These are phyloP conservation scores for Cupressus sempervirens DNA, from an alignment of 75 land plant species.

Conservation along the genomic window DNA sequence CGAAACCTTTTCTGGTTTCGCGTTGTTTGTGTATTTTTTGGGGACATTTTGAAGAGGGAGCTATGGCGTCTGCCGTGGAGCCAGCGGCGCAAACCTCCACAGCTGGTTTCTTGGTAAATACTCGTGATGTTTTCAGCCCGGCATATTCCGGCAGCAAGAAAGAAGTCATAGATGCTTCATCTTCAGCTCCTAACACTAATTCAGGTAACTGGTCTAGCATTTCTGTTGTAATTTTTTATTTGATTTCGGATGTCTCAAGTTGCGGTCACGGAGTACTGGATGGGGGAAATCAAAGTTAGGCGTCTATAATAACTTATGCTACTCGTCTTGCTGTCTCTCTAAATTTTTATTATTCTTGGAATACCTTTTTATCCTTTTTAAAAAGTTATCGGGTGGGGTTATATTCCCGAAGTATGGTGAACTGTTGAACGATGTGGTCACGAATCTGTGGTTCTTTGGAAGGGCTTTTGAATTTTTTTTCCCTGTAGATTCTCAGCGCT, in stretches of 20 bases:
- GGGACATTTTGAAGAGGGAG: not conserved
- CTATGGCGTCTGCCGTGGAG: constrained; percentile 5
- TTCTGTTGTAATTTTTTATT: not conserved
- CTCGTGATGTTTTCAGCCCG: not conserved
- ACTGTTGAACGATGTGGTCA: not conserved
- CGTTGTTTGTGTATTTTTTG: not conserved
- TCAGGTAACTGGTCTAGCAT: not conserved
- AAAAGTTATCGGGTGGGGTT: not conserved
- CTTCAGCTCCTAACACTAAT: not conserved
- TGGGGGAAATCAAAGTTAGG: not conserved
- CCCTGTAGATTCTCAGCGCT: not conserved
- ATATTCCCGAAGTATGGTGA: not conserved
- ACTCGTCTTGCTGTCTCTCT: not conserved
- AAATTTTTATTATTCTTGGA: too few species aligned
- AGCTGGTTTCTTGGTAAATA: not conserved
- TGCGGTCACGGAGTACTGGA: not conserved
- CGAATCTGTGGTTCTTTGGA: not conserved
- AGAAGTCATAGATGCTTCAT: not conserved
- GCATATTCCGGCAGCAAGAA: not conserved
- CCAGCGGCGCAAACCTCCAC: not conserved
- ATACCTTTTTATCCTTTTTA: too few species aligned
- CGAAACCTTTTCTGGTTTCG: not conserved
- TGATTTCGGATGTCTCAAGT: not conserved
- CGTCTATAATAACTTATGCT: not conserved
- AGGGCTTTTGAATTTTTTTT: not conserved